Evolutionary conservation across 768 basidiomycete species (phyloP), one percentile per base, ranked within the genome.

Genomic region (Leucocoprinus birnbaumii): DNA sequence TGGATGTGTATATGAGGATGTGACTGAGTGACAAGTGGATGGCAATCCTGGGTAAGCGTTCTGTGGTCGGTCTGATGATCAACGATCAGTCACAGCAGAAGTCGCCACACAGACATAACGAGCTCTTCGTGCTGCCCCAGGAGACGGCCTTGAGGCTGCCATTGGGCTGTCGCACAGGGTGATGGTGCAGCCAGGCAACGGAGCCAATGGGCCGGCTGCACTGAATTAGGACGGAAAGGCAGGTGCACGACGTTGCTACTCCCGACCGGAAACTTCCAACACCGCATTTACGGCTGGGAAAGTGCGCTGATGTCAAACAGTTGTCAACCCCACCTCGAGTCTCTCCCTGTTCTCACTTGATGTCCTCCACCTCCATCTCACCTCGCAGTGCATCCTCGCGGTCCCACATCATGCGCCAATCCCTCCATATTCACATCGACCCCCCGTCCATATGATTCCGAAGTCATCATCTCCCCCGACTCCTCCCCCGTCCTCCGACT

Each of bases 351-450:
- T 31, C 31, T 31, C 31, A 31, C 24, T 35, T 44, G 38, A 41
- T 51, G 27, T 22, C 49, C 35, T 38, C 14, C 43, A n/a, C 31
- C 58, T 41, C 21, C 48, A 25, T 51, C 41, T 25, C 43, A 14
- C 57, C 60, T 55, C 31, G 58, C 48, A 74, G 73, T 45, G 68
- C 73, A 51, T 46, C 71, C 31, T 66, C 74, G 26, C 70, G 66
- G 51, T 67, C 67, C 11, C 63, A 68, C 14, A 62, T 63, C 42
- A 62, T 68, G 53, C 73, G 74, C 48, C 75, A 75, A 59, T 66
- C 70, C 35, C 70, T 77, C 26, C 72, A 74, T 55, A 66, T 78
- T 49, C 68, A 68, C 59, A 74, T 73, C 43, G 67, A 70, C 55
- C 69, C 72, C 25, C 66, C 70, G n/a, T 35, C 66, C 71, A 18